Evolutionary conservation across 345 rosid genomes (phyloP).

Genomic region (Populus simonii): DNA sequence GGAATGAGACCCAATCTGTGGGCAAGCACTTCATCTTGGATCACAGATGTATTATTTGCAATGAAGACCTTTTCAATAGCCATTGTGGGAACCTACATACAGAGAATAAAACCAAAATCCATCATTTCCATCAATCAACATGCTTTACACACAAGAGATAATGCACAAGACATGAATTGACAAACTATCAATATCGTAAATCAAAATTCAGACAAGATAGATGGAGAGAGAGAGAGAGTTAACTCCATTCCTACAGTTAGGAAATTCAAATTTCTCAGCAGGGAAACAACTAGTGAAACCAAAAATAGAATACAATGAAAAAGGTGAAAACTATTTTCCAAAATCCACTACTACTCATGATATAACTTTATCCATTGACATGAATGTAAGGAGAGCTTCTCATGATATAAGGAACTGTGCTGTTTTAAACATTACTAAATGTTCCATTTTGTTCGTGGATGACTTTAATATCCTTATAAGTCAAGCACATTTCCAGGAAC

Average conservation of each 20-base stretch:
- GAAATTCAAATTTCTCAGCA: too few relatives aligned
- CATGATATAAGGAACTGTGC: not conserved
- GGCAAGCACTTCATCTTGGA: constrained; percentile 92
- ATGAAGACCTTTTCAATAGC: constrained; percentile 90
- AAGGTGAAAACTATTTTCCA: too few relatives aligned
- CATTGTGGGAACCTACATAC: constrained; percentile 78
- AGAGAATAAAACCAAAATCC: constrained; percentile 7
- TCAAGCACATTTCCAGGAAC: not conserved
- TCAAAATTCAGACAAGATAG: not conserved
- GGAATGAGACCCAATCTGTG: constrained; percentile 96
- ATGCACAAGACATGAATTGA: not conserved
- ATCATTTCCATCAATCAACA: not conserved
- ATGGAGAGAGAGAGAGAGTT: not conserved
- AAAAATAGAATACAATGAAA: too few relatives aligned
- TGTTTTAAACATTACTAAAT: not conserved
- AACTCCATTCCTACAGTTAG: too few relatives aligned
- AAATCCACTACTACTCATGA: too few relatives aligned
- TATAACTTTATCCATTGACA: not conserved
- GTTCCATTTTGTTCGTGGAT: not conserved
- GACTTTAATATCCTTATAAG: not conserved
- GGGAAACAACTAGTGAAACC: too few relatives aligned
- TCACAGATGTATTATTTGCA: constrained; percentile 78
- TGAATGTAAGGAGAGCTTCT: too few relatives aligned
- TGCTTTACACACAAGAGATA: not conserved
- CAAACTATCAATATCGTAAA: not conserved